These are phyloP conservation scores for Ceratobasidium sp. DNA, from an alignment of 1,284 basidiomycete genomes.

Conservation along the genomic window DNA sequence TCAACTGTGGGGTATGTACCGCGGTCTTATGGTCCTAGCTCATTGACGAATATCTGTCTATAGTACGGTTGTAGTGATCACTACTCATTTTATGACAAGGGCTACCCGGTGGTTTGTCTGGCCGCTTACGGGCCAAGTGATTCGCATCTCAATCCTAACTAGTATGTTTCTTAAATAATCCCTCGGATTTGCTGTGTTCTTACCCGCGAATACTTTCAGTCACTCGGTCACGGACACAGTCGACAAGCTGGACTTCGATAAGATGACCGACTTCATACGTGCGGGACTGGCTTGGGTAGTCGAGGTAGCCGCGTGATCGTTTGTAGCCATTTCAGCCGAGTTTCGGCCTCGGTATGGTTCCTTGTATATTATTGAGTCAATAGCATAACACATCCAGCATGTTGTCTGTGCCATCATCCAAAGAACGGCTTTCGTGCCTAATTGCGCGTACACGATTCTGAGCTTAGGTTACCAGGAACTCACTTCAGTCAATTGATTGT, in stretches of 20 bases:
- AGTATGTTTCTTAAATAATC: conserved; percentile 16
- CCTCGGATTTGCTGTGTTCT: neutral
- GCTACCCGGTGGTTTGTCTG: conserved; percentile 44
- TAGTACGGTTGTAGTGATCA: conserved; percentile 40
- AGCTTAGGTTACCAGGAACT: too few species aligned
- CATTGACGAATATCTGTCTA: neutral
- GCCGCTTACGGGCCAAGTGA: conserved; percentile 45
- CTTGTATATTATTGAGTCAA: too few species aligned
- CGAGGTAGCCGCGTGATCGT: conserved; percentile 36
- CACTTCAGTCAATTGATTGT: too few species aligned
- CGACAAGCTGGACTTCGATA: conserved; percentile 45
- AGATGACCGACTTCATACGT: conserved; percentile 46
- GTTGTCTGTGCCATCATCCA: too few species aligned
- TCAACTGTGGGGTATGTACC: conserved; percentile 26
- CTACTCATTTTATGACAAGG: conserved; percentile 39
- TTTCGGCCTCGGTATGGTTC: too few species aligned
- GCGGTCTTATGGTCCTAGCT: too few species aligned
- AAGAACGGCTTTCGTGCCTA: too few species aligned
- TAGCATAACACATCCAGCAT: too few species aligned
- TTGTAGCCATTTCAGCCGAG: neutral
- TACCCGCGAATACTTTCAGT: neutral
- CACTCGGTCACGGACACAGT: conserved; percentile 40
- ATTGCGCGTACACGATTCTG: too few species aligned
- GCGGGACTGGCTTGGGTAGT: conserved; percentile 43
- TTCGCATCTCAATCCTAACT: conserved; percentile 43